phyloP scores from a whole-genome alignment of 768 basidiomycete species.

The Sistotremastrum niveocremeum region DNA sequence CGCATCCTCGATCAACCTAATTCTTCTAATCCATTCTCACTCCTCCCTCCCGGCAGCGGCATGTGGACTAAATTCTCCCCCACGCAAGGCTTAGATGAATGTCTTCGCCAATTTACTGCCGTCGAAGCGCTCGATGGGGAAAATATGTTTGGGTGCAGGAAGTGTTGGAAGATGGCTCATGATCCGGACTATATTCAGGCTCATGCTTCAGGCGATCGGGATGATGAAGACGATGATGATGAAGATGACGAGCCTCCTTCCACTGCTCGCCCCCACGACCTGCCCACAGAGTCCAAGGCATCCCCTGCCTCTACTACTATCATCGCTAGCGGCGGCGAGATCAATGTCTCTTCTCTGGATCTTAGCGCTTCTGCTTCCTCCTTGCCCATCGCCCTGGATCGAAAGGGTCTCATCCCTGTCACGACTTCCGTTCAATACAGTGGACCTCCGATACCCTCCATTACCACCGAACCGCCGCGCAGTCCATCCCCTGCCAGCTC shows the following conservation, averaged over 20 bases:
- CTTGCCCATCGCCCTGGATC: slow-evolving; percentile 7
- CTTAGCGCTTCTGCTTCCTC: slow-evolving; percentile 6
- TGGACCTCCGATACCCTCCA: too few species aligned
- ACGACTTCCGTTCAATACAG: too few species aligned
- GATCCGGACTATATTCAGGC: slow-evolving; percentile 32
- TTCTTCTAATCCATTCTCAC: slow-evolving; percentile 31
- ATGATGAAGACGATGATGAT: slow-evolving; percentile 14
- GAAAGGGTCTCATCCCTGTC: too few species aligned
- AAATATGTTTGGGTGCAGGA: slow-evolving; percentile 85
- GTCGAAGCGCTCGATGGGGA: slow-evolving; percentile 93
- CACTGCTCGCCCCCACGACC: too few species aligned
- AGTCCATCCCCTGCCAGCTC: too few species aligned
- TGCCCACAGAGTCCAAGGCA: too few species aligned
- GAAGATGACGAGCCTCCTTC: slow-evolving; percentile 5
- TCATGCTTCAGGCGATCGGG: too few species aligned
- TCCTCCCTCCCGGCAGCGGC: slow-evolving; percentile 24
- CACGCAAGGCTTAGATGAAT: slow-evolving; percentile 57
- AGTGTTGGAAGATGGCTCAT: slow-evolving; percentile 88
- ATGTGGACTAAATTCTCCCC: slow-evolving; percentile 27
- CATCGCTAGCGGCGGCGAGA: slow-evolving; percentile 8
- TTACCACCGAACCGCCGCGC: too few species aligned
- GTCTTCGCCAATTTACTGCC: slow-evolving; percentile 74
- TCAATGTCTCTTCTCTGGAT: slow-evolving; percentile 12
- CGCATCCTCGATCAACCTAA: slow-evolving; percentile 48
- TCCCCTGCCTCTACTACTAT: slow-evolving; percentile 7